Percentiles rank a stretch among this genome's conserved stretches.
Conservation (phyloP, 129 eudicot species). For the Artemisia argyi region DNA sequence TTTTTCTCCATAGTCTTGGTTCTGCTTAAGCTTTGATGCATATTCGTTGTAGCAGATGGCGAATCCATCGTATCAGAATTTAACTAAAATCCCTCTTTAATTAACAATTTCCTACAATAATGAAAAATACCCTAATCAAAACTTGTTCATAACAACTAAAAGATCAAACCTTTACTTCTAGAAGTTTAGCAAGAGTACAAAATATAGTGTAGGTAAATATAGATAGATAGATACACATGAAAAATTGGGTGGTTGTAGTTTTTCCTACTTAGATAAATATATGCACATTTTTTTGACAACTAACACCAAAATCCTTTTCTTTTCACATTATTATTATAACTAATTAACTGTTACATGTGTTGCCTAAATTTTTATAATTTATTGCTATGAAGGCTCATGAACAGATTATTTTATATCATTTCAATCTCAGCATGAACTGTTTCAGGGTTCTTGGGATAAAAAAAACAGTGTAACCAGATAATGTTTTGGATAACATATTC, state of each 20-base stretch:
- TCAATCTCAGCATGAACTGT: conserved; percentile 24
- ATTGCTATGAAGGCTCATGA: conserved; percentile 9
- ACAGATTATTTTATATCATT: conserved; percentile 5
- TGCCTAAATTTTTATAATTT: not conserved
- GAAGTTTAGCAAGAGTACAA: conserved; percentile 22
- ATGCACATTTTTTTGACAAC: conserved; percentile 15
- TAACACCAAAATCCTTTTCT: conserved; percentile 19
- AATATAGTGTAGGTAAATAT: conserved; percentile 28
- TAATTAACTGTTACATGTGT: conserved; percentile 18
- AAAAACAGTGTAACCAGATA: too few species aligned
- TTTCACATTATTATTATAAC: conserved; percentile 37
- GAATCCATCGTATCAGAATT: conserved; percentile 37
- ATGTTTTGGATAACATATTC: too few species aligned
- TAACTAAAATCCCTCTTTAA: conserved; percentile 16
- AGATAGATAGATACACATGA: conserved; percentile 23
- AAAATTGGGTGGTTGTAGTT: conserved; percentile 22
- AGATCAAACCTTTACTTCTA: conserved; percentile 28
- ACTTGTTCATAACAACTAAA: conserved; percentile 17
- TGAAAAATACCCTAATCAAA: conserved; percentile 19
- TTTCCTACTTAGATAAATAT: not conserved
- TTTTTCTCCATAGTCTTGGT: conserved; percentile 52
- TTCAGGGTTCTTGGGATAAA: too few species aligned
- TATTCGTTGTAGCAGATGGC: conserved; percentile 10
- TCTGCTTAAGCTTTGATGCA: conserved; percentile 40
- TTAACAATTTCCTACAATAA: conserved; percentile 4